Percentiles rank a stretch among this genome's conserved stretches.
Evolutionary conservation across 345 rosid species (phyloP).

Genomic region (Orychophragmus violaceus): DNA sequence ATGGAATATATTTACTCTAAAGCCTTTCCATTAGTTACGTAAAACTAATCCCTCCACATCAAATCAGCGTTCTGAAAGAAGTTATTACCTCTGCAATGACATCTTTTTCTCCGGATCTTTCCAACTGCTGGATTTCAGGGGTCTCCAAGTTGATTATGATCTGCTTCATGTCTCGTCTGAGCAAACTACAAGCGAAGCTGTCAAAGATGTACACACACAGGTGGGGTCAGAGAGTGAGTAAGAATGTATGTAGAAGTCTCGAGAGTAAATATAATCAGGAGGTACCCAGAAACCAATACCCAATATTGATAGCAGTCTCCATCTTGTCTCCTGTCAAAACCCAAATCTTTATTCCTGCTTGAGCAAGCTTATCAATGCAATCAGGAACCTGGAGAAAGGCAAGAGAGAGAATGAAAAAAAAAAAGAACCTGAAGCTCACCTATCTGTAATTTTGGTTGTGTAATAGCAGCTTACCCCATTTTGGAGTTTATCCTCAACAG

Average conservation of each 20-base stretch:
- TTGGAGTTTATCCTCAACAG: constrained; percentile 98
- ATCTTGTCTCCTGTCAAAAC: constrained; percentile 98
- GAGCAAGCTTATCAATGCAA: constrained; percentile 98
- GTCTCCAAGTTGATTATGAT: constrained; percentile 68
- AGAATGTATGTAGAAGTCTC: background rate
- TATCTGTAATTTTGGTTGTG: background rate
- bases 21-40: background rate
- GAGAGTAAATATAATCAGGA: background rate
- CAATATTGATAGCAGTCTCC: constrained; percentile 99
- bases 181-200: constrained; percentile 95
- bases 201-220: constrained; percentile 28
- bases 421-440: background rate
- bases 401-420: background rate
- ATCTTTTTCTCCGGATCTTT: constrained; percentile 60
- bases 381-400: constrained; percentile 62
- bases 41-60: background rate
- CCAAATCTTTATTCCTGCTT: constrained; percentile 97
- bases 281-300: constrained; percentile 39
- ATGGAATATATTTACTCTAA: too few relatives aligned
- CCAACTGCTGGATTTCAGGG: constrained; percentile 65
- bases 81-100: constrained; percentile 52
- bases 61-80: background rate
- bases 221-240: constrained; percentile 26
- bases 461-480: constrained; percentile 61
- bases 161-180: constrained; percentile 96